Evolutionary conservation across 176 grass and related monocot species (phyloP), one percentile per base, ranked within the genome.

Genomic region (Urochloa ruziziensis): DNA sequence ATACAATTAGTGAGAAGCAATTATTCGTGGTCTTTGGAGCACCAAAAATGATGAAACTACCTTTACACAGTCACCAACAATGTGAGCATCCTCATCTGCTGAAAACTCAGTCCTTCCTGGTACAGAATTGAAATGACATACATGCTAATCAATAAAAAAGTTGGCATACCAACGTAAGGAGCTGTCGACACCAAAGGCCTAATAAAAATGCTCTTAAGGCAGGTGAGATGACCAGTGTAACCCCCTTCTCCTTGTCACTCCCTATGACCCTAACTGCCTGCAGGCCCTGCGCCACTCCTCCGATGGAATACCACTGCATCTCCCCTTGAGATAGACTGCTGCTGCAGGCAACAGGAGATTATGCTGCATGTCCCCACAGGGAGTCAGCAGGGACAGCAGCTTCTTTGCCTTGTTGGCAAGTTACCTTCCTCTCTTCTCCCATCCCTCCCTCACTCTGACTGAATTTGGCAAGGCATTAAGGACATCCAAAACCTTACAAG

Each of bases 1-100:
- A 78, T 32, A 63, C 29, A 63, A 12, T 73, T 83, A 67, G 37
- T 66, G 32, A 79, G 25, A 83, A 88, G 19, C 15, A 79, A 61
- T 11, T 49, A 58, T 49, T 21, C 12, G 3, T 80, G 19, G 43
- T 44, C 61, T 34, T 0, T 52, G 52, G 9, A 12, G 15, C 18
- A 24, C 34, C 24, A 67, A 81, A 87, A 72, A 12, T 23, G 34
- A 46, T 81, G 24, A 48, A 67, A 79, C 15, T 19, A 99, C 97
- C 97, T 99, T 99, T 25, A 96, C 97, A 86, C 97, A 99, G 79
- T 99, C 97, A 83, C 97, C 97, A 43, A 99, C 75, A 92, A 94
- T 72, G 73, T 99, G 97, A 72, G 93, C 89, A 91, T 99, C 97
- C 83, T 99, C 97, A 62, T 94, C 90, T 81, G 91, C 62, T 83